A percentile compares a stretch with the other conserved stretches of the same genome.
These are phyloP conservation scores for Fusarium sp. DNA, from an alignment of 2,329 filamentous ascomycete species.

Conservation along the genomic window DNA sequence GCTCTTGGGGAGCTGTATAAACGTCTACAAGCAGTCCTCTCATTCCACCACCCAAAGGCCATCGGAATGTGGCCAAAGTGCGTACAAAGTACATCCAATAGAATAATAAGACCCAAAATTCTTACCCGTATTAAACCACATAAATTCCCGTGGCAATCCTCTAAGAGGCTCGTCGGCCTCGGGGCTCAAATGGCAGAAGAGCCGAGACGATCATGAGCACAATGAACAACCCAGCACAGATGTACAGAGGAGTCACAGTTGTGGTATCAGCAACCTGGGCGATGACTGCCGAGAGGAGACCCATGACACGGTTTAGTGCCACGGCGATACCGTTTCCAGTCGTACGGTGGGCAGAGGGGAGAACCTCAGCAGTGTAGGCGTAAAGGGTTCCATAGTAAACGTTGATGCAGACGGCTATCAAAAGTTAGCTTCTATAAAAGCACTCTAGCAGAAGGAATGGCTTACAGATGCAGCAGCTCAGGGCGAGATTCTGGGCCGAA, in stretches of 20 bases:
- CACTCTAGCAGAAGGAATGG: too few species aligned
- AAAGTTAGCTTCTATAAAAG: neutral
- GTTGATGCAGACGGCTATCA: slow-evolving; percentile 3
- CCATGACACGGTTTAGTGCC: slow-evolving; percentile 45
- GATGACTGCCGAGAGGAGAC: slow-evolving; percentile 20
- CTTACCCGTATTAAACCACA: neutral
- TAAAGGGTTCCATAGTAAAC: slow-evolving; percentile 70
- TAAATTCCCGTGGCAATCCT: neutral
- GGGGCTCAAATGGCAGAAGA: slow-evolving; percentile 71
- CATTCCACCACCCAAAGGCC: neutral
- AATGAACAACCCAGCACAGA: slow-evolving; percentile 70
- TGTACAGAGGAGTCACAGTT: slow-evolving; percentile 69
- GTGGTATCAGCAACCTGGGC: slow-evolving; percentile 62
- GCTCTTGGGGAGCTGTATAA: neutral
- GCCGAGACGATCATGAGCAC: slow-evolving; percentile 65
- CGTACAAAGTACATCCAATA: neutral
- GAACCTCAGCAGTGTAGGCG: slow-evolving; percentile 57
- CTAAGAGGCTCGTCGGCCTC: slow-evolving; percentile 45
- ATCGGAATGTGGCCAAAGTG: neutral
- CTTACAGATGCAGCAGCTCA: neutral
- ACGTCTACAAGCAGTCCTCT: neutral
- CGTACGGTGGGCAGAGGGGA: slow-evolving; percentile 63
- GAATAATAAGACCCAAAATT: neutral
- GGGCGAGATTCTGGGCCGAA: neutral
- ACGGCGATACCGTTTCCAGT: slow-evolving; percentile 58